phyloP scores from a whole-genome alignment of 805 yeast genomes.

The Danielozyma ontarioensis region DNA sequence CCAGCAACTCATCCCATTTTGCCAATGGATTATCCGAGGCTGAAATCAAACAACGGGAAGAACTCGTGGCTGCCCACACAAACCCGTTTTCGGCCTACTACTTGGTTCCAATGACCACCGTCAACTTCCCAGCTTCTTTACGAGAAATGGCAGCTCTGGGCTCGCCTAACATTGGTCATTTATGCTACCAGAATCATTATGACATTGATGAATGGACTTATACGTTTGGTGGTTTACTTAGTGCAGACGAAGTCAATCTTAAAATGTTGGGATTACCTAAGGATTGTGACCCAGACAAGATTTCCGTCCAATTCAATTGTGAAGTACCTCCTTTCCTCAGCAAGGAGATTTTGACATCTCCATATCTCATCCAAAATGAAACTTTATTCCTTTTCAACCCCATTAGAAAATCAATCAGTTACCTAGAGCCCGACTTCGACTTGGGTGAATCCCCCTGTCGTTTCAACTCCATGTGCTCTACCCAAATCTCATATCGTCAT shows the following conservation, averaged over 20 bases:
- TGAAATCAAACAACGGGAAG: constrained; percentile 2
- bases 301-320: constrained; percentile 34
- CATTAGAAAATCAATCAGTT: constrained; percentile 25
- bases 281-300: constrained; percentile 19
- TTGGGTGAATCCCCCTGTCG: constrained; percentile 44
- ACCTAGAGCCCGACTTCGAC: constrained; percentile 19
- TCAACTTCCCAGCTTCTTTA: constrained; percentile 15
- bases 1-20: background rate
- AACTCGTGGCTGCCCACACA: background rate
- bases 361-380: constrained; percentile 36
- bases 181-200: constrained; percentile 29
- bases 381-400: constrained; percentile 25
- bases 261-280: constrained; percentile 28
- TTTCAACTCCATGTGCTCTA: constrained; percentile 42
- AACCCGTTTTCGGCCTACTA: constrained; percentile 23
- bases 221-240: constrained; percentile 34
- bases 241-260: constrained; percentile 12
- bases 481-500: constrained; percentile 50
- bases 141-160: constrained; percentile 3
- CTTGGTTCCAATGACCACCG: constrained; percentile 18
- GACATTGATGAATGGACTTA: constrained; percentile 25
- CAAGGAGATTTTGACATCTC: constrained; percentile 33
- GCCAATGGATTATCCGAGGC: constrained; percentile 3
- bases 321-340: constrained; percentile 37
- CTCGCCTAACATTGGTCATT: constrained; percentile 2